Conservation (phyloP, 148 eudicot genomes). For the Oxyria digyna region DNA sequence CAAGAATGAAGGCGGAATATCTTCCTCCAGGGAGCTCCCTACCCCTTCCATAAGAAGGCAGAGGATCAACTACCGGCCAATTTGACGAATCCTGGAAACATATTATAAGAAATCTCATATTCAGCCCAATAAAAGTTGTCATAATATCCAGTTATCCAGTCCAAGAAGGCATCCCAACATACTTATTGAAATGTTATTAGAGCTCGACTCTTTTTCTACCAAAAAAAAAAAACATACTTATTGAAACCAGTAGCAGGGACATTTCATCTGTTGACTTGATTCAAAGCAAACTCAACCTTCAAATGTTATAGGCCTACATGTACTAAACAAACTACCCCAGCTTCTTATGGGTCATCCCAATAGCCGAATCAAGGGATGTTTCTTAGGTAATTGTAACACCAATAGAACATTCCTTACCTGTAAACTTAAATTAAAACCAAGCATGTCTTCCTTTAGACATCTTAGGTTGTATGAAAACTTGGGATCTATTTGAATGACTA, state of each 20-base stretch:
- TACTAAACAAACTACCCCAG: neutral
- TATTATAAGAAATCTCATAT: neutral
- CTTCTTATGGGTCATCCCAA: neutral
- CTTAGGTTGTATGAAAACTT: neutral
- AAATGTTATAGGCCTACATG: neutral
- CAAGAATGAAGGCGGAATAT: constrained; percentile 82
- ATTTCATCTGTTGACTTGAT: neutral
- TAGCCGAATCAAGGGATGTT: neutral
- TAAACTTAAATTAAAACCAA: neutral
- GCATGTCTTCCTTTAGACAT: neutral
- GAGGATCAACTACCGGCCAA: constrained; percentile 81
- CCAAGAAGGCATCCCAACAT: neutral
- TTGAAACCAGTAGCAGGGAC: neutral
- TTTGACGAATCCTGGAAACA: constrained; percentile 38
- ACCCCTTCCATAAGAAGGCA: constrained; percentile 98
- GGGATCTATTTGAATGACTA: neutral
- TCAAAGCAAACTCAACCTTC: neutral
- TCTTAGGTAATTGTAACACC: too few relatives aligned
- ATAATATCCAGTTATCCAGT: neutral
- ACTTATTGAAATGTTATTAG: too few relatives aligned
- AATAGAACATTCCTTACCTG: neutral
- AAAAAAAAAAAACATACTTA: too few relatives aligned
- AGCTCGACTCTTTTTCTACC: too few relatives aligned
- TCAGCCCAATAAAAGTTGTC: neutral
- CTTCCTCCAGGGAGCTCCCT: constrained; percentile 87